Conservation (phyloP, 2,329 filamentous ascomycete genomes). For the Colletotrichum spinosum region DNA sequence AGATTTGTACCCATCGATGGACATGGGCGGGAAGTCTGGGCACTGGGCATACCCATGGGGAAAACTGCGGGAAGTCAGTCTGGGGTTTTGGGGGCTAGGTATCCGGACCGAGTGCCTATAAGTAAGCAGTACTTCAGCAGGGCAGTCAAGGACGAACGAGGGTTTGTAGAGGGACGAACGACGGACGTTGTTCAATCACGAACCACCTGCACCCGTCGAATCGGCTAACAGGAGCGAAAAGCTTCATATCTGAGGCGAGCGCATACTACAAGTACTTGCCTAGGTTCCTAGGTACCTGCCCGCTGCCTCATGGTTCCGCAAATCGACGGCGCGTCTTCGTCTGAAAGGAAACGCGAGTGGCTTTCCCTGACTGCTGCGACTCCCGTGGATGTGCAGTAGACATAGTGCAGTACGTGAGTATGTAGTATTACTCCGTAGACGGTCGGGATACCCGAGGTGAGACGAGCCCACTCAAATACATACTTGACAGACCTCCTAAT, state of each 20-base stretch:
- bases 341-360: neutral
- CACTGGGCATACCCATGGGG: constrained; percentile 23
- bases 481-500: neutral
- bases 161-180: neutral
- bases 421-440: neutral
- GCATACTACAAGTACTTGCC: no score
- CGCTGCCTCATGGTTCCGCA: no score
- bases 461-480: constrained; percentile 15
- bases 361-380: neutral
- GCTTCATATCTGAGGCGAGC: no score
- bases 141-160: neutral
- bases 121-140: neutral
- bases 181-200: neutral
- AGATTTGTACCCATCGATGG: no score
- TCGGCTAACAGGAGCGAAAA: no score
- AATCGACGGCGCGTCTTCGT: constrained; percentile 5
- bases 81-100: constrained; percentile 11
- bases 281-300: no score
- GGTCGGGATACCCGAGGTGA: constrained; percentile 22
- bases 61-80: constrained; percentile 32
- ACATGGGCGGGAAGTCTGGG: no score
- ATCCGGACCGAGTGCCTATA: neutral
- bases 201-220: no score
- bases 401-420: neutral
- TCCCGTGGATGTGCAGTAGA: no score